Evolutionary conservation across 768 basidiomycete genomes (phyloP), one percentile per base, ranked within the genome.

Genomic region (Crassisporium funariophilum): DNA sequence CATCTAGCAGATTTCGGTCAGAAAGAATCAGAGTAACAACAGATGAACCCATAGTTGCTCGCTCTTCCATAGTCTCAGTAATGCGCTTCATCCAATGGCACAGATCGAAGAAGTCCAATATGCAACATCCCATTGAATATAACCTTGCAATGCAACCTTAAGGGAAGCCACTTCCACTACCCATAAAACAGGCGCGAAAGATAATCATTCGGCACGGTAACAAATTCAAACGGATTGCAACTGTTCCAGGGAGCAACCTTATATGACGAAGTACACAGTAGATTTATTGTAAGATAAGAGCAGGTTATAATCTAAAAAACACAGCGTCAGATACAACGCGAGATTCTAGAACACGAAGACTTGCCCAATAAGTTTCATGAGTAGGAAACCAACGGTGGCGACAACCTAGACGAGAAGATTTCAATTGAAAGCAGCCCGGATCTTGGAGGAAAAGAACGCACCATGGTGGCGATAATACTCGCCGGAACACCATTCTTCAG

Each of bases 401-500:
- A 95, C 88, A 38, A 92, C 84, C 89, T 92, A 53, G 31, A 44
- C 23, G 53, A 27, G 19, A 38, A 34, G 20, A 24, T 25, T 43
- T 35, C 27, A 46, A 42, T 39, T n/a, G n/a, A n/a, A n/a, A 24
- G 57, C 45, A 25, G 55, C 36, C 41, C 37, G 46, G 16, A 22
- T 22, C 17, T 6, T 15, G 19, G 43, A 19, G 25, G 10, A 17
- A 50, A 17, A 43, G 41, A 33, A 65, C 82, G 54, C 57, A 95
- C 92, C 55, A 87, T 60, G 0, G 88, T 84, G 11, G 95, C 89
- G 35, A 98, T 82, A 46, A 97, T 74, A 53, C 91, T 94, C n/a
- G 95, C 91, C 0, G 93, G 95, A 13, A 98, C 83, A 35, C 95
- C 93, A 55, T 92, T 94, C 73, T 91, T 91, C 55, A 97, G 68